Conservation (phyloP, 768 basidiomycete genomes). For the Suillus subaureus region DNA sequence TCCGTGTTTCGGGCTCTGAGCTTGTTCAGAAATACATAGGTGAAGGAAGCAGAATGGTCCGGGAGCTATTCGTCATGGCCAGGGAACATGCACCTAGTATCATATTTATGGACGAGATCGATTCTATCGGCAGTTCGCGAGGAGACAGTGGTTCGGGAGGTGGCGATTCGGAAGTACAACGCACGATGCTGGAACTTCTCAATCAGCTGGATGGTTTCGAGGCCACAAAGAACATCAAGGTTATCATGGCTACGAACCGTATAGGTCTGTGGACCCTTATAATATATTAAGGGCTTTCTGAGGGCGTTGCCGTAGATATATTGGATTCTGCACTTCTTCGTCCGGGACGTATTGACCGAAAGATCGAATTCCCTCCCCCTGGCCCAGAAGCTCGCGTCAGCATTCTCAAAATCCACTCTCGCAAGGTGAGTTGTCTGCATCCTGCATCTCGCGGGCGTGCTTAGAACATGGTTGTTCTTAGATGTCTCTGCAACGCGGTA, state of each 20-base stretch:
- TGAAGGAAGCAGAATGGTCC: constrained; percentile 94
- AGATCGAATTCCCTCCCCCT: constrained; percentile 99
- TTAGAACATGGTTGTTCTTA: constrained; percentile 28
- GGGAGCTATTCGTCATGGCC: constrained; percentile 98
- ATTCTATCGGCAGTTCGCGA: constrained; percentile 92
- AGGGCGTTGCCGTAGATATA: constrained; percentile 61
- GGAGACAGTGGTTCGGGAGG: constrained; percentile 79
- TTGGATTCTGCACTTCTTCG: constrained; percentile 91
- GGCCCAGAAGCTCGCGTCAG: constrained; percentile 95
- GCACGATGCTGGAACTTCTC: constrained; percentile 88
- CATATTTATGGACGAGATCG: constrained; percentile 99
- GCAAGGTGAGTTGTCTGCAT: constrained; percentile 60
- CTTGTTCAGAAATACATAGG: constrained; percentile 98
- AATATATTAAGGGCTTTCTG: neutral
- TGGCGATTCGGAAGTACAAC: constrained; percentile 87
- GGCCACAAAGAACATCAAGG: constrained; percentile 82
- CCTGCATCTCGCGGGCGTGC: neutral
- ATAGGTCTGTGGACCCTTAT: constrained; percentile 56
- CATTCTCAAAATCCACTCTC: constrained; percentile 95
- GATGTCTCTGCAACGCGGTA: constrained; percentile 98
- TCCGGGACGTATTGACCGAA: constrained; percentile 93
- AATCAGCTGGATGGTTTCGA: constrained; percentile 92
- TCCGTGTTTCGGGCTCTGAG: constrained; percentile 92
- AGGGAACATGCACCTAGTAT: constrained; percentile 96
- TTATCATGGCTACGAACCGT: constrained; percentile 97